Conservation (phyloP, 371 early-diverging fungal species). For the Actinomortierella ambigua region DNA sequence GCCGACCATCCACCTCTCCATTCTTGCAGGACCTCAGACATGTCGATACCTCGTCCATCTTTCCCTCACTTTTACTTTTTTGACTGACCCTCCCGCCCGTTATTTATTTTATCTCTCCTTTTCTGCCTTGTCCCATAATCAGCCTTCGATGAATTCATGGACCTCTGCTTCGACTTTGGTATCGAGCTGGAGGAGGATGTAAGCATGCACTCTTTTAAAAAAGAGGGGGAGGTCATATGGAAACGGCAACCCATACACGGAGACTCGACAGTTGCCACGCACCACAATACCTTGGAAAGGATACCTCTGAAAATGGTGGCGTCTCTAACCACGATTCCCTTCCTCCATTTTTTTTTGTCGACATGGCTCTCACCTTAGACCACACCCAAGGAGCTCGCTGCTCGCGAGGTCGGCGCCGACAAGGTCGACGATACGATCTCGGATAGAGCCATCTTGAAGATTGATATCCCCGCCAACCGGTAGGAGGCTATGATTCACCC, state of each 20-base stretch:
- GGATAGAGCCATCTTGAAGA: constrained; percentile 89
- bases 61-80: background rate
- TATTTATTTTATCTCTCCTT: constrained; percentile 12
- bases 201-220: constrained; percentile 27
- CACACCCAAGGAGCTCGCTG: constrained; percentile 77
- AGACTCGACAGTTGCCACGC: constrained; percentile 1
- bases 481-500: constrained; percentile 56
- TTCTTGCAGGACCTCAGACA: background rate
- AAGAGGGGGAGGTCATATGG: too few species aligned
- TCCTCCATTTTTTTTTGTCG: constrained; percentile 8
- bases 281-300: background rate
- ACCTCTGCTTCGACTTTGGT: constrained; percentile 99
- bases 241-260: too few species aligned
- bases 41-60: background rate
- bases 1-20: background rate
- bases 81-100: background rate
- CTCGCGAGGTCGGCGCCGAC: constrained; percentile 60
- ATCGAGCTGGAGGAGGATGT: constrained; percentile 99
- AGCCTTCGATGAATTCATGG: constrained; percentile 91
- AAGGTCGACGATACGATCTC: constrained; percentile 65
- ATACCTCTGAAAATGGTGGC: background rate
- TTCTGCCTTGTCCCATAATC: constrained; percentile 9
- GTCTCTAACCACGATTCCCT: constrained; percentile 17
- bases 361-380: constrained; percentile 73
- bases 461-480: constrained; percentile 99